Evolutionary conservation across 805 yeast species (phyloP), one percentile per base, ranked within the genome.

Genomic region (Yueomyces sp.): DNA sequence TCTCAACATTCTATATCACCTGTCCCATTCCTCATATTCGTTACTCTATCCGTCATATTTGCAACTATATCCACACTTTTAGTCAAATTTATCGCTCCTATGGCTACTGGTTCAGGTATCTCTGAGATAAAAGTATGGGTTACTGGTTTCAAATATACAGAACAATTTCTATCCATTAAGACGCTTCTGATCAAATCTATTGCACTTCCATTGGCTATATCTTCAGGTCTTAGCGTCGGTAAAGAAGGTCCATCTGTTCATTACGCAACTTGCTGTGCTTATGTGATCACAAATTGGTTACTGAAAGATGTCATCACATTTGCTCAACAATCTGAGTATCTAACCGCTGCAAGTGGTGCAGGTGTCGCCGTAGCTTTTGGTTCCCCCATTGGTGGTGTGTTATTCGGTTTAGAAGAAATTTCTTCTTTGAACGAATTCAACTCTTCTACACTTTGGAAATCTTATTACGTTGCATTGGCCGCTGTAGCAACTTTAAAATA

Each of bases 331-430:
- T 53, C 62, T n/a, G 65, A 60, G 42, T 59, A 59, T 43, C 64
- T 92, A 43, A 79, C 90, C 1, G 96, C 98, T 0, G 81, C 95
- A 3, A 75, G 96, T 7, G 97, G 96, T 3, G 95, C 98, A 1
- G 99, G 99, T 43, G 97, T 92, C 6, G 97, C 97, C 0, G 97
- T 92, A 6, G 98, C 97, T 0, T 92, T 92, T 67, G 97, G 95
- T 0, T 77, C 88, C 9, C 98, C 98, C 0, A 86, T 90, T 67
- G 95, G 95, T 28, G 99, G 99, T 12, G 97, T 92, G 1, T 63
- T 92, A 37, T 92, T 94, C 60, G 79, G 94, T 9, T 73, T 92
- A 46, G 99, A 92, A 59, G 98, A 92, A 53, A 86, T 92, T 31
- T 57, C 67, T 0, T 55, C 67, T n/a, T 76, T 92, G 0, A 70